phyloP scores from a whole-genome alignment of 208 protist species.

The Trypanosoma melophagium region DNA sequence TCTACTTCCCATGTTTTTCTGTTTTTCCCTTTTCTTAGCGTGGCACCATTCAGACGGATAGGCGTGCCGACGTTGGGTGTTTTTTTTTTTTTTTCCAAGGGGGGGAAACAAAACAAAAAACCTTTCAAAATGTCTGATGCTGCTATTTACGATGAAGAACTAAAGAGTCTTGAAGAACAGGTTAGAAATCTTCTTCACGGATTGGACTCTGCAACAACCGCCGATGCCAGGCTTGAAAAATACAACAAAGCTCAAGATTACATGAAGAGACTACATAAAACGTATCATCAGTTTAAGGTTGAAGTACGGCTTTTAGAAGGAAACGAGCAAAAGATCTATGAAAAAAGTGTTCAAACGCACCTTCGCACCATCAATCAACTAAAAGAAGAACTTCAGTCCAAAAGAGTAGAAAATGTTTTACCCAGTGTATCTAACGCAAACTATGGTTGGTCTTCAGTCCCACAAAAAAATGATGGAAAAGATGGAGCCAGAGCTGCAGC shows the following conservation, averaged over 20 bases:
- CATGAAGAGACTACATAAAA: constrained; percentile 41
- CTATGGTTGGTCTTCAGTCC: constrained; percentile 10
- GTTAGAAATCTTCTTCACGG: constrained; percentile 30
- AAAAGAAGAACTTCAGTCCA: constrained; percentile 19
- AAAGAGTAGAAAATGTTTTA: constrained; percentile 25
- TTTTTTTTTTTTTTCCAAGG: constrained; percentile 19
- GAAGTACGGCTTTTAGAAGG: constrained; percentile 60
- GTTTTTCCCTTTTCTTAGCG: constrained; percentile 12
- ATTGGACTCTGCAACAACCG: constrained; percentile 12
- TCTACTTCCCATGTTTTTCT: background rate
- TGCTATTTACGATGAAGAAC: constrained; percentile 63
- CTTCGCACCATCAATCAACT: constrained; percentile 15
- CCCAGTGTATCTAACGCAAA: constrained; percentile 6
- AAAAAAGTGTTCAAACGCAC: constrained; percentile 26
- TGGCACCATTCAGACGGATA: background rate
- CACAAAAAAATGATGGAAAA: constrained; percentile 25
- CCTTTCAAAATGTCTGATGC: constrained; percentile 36
- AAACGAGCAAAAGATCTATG: constrained; percentile 27
- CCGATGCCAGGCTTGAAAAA: constrained; percentile 16
- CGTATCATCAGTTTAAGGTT: constrained; percentile 57
- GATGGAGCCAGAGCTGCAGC: constrained; percentile 41
- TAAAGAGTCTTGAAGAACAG: constrained; percentile 55
- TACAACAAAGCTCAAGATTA: constrained; percentile 41
- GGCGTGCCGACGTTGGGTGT: background rate
- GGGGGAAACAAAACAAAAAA: background rate